These are phyloP conservation scores for Apiotrichum sp. DNA, from an alignment of 1,284 basidiomycete genomes.

Conservation along the genomic window DNA sequence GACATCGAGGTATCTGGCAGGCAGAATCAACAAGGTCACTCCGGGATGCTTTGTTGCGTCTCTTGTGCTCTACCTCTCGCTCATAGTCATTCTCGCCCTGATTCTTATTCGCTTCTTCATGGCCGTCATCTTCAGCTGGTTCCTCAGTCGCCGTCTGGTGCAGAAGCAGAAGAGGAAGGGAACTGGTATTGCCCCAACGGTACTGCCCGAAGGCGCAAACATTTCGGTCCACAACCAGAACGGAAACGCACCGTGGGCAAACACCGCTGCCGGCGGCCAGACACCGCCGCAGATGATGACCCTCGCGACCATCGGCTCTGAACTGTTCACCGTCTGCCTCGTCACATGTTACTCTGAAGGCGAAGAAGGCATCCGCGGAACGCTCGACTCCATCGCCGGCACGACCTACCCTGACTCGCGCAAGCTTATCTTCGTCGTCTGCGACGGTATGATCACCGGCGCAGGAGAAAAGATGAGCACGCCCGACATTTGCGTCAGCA, in stretches of 20 bases:
- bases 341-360: constrained; percentile 98
- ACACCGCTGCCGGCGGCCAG: not conserved
- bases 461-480: constrained; percentile 90
- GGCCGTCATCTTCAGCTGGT: constrained; percentile 97
- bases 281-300: constrained; percentile 51
- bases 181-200: constrained; percentile 83
- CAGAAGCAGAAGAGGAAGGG: constrained; percentile 64
- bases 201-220: constrained; percentile 92
- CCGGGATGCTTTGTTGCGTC: constrained; percentile 91
- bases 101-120: constrained; percentile 89
- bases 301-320: constrained; percentile 80
- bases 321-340: constrained; percentile 89
- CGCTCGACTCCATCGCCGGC: constrained; percentile 82
- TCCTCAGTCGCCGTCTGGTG: constrained; percentile 72
- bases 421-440: constrained; percentile 90
- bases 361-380: constrained; percentile 82
- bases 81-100: constrained; percentile 84
- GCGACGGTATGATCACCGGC: constrained; percentile 98
- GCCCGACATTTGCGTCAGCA: constrained; percentile 88
- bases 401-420: constrained; percentile 87
- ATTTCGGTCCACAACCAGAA: constrained; percentile 76
- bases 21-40: constrained; percentile 92
- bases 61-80: constrained; percentile 83
- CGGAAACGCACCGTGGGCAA: constrained; percentile 89
- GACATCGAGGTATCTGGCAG: constrained; percentile 76